Evolutionary conservation across 2,329 filamentous ascomycete species (phyloP), one percentile per base, ranked within the genome.

Genomic region (Pestalotiopsis sp.): DNA sequence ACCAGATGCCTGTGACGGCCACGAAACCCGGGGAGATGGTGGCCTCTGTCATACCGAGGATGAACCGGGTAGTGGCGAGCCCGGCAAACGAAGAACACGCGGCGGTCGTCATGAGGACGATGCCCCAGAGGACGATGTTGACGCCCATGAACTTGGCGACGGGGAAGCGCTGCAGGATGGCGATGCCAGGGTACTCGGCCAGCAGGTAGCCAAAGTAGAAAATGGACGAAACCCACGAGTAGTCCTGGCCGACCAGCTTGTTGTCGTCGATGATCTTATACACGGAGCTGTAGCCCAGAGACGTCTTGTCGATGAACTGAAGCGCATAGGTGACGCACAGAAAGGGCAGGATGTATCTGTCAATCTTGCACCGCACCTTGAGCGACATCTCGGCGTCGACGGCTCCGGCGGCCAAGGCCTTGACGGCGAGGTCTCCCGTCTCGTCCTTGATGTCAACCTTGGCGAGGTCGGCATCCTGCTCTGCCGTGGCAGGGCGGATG

Each of bases 131-230:
- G 4, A 81, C 72, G 27, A 81, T 75, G 67, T 80, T 80, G 11
- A 73, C 72, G 0, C 79, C 79, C 4, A 80, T 74, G 66, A 79
- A 79, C 56, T 79, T 80, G 58, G 73, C 79, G 4, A 80, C 69
- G n/a, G 78, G 78, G 4, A 79, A 73, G 65, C 73, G 63, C 70
- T 78, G 75, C 52, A 80, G 70, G 36, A 78, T 67, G 65, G 75
- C 74, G 5, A 79, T 79, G 39, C 82, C 81, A 0, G 82, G 81
- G 67, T 82, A 83, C 56, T 85, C 83, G 1, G 81, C 82, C 0
- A 79, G 73, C 3, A 86, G 74, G 60, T 82, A 83, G 9, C 75
- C 74, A 58, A 76, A 75, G 61, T 75, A 76, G 65, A 76, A 76
- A 39, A 76, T 73, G 4, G 73, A 75, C 38, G 69, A 71, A 4